Evolutionary conservation across 371 early-diverging fungal species (phyloP).

Genomic region (Syncephalastrum racemosum): DNA sequence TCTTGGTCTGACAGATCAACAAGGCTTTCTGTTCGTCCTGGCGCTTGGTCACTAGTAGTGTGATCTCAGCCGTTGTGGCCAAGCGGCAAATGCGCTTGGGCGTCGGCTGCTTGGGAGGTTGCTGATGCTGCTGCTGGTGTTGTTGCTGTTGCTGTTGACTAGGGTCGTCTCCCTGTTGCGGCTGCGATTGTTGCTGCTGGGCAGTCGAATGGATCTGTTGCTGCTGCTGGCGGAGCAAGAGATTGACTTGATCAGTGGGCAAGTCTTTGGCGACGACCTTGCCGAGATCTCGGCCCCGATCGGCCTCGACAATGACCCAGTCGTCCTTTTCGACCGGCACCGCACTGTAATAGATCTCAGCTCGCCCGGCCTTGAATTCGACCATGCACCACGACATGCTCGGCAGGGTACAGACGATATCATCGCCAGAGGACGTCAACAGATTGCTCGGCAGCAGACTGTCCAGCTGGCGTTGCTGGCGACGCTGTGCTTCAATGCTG

Average conservation of each 20-base stretch:
- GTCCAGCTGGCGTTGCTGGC: constrained; percentile 10
- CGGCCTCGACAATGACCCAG: constrained; percentile 92
- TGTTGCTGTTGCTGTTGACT: neutral
- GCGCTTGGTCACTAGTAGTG: constrained; percentile 70
- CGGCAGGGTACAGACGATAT: neutral
- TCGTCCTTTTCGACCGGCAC: constrained; percentile 31
- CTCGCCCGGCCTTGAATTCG: constrained; percentile 84
- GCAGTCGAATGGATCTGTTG: constrained; percentile 1
- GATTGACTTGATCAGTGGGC: constrained; percentile 55
- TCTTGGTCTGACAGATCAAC: constrained; percentile 82
- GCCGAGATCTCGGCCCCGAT: constrained; percentile 95
- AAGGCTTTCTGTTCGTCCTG: constrained; percentile 89
- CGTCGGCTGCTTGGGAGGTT: constrained; percentile 64
- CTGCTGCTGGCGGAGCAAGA: constrained; percentile 12
- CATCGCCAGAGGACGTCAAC: constrained; percentile 13
- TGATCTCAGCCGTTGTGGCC: constrained; percentile 79
- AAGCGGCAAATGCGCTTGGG: constrained; percentile 89
- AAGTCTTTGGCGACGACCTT: constrained; percentile 73
- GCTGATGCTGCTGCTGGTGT: constrained; percentile 10
- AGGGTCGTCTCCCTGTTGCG: neutral
- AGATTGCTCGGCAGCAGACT: constrained; percentile 13
- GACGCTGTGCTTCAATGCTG: constrained; percentile 11
- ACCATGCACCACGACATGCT: constrained; percentile 40
- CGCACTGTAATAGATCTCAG: constrained; percentile 58
- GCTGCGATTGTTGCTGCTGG: constrained; percentile 3